Conservation (phyloP, 768 basidiomycete genomes). For the Crepidotus variabilis region DNA sequence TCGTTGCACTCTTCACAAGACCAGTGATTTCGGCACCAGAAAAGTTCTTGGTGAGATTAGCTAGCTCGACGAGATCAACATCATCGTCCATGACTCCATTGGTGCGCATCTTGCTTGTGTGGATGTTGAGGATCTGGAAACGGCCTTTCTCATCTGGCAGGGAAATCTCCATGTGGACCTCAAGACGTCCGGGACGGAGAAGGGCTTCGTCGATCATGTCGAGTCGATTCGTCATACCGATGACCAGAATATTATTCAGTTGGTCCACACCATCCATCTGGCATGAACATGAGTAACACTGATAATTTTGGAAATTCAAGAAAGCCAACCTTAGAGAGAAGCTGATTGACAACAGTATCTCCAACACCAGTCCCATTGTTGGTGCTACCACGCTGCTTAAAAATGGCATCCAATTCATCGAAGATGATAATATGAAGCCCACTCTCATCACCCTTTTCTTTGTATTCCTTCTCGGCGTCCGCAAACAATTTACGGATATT, state of each 20-base stretch:
- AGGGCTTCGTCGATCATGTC: constrained; percentile 99
- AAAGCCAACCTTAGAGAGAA: constrained; percentile 80
- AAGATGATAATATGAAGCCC: constrained; percentile 99
- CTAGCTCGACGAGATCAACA: constrained; percentile 81
- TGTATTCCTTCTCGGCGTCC: constrained; percentile 99
- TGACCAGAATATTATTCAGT: constrained; percentile 97
- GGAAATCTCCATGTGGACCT: constrained; percentile 99
- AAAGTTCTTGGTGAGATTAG: constrained; percentile 90
- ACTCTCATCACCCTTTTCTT: constrained; percentile 95
- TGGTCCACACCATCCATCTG: constrained; percentile 99
- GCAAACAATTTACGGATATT: constrained; percentile 96
- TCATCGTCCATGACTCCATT: constrained; percentile 88
- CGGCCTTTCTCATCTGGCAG: constrained; percentile 93
- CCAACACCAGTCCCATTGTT: constrained; percentile 93
- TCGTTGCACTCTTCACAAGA: constrained; percentile 95
- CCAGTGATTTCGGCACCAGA: constrained; percentile 96
- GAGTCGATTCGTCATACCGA: constrained; percentile 97
- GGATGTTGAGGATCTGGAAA: constrained; percentile 90
- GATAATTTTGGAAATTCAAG: neutral
- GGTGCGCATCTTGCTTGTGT: constrained; percentile 89
- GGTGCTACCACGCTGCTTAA: constrained; percentile 95
- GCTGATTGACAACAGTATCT: constrained; percentile 98
- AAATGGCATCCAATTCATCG: constrained; percentile 97
- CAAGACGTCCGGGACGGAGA: constrained; percentile 94
- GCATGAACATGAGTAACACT: neutral